Percentiles rank a stretch among this genome's conserved stretches.
These are phyloP conservation scores for Chiua virens DNA, from an alignment of 768 basidiomycete species.

Conservation along the genomic window DNA sequence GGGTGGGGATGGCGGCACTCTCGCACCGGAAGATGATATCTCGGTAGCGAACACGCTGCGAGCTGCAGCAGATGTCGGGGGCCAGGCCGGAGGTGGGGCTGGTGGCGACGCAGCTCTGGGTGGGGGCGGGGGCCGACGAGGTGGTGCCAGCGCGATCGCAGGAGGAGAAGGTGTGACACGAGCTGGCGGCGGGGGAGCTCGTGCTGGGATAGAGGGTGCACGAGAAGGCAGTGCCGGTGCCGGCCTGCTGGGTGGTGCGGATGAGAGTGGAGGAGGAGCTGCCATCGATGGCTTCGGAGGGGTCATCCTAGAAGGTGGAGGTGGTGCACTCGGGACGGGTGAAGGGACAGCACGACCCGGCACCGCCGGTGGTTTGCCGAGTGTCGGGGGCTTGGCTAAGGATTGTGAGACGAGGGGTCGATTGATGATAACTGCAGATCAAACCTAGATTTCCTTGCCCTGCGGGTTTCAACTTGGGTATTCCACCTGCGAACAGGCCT, in stretches of 20 bases:
- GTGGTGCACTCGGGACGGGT: conserved; percentile 24
- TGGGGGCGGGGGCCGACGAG: conserved; percentile 35
- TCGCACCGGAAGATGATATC: conserved; percentile 12
- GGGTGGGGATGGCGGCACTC: conserved; percentile 25
- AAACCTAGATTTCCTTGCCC: conserved; percentile 59
- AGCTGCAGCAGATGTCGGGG: conserved; percentile 28
- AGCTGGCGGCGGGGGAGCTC: conserved; percentile 43
- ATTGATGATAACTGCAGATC: conserved; percentile 15
- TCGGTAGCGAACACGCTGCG: conserved; percentile 24
- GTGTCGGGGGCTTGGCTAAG: conserved; percentile 57
- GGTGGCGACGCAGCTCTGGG: conserved; percentile 31
- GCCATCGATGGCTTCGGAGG: conserved; percentile 33
- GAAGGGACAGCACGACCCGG: conserved; percentile 49
- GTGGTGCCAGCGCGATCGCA: conserved; percentile 12
- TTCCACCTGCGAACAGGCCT: conserved; percentile 85
- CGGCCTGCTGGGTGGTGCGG: conserved; percentile 37
- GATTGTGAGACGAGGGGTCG: conserved; percentile 4
- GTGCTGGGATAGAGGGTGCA: conserved; percentile 41
- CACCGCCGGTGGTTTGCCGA: conserved; percentile 67
- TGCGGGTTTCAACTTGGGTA: conserved; percentile 88
- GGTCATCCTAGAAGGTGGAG: conserved; percentile 29
- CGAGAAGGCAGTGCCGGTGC: conserved; percentile 40
- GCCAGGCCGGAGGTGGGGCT: conserved; percentile 25
- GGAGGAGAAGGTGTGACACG: conserved; percentile 34
- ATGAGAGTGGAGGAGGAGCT: conserved; percentile 29